Conservation (phyloP, 1,284 basidiomycete genomes). For the Athelia psychrophila region DNA sequence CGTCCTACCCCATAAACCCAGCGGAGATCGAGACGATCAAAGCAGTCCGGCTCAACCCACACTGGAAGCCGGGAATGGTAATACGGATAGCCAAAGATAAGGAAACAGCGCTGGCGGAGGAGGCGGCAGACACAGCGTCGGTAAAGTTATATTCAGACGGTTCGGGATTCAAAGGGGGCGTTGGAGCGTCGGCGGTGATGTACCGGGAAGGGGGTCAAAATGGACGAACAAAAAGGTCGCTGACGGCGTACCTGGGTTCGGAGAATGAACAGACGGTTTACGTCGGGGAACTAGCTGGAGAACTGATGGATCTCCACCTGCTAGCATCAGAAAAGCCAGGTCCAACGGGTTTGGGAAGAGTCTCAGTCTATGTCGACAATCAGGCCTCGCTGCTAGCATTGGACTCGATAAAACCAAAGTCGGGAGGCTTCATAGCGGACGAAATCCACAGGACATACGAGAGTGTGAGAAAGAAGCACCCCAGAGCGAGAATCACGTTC, state of each 20-base stretch:
- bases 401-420: background rate
- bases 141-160: conserved; percentile 25
- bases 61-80: conserved; percentile 8
- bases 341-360: no score
- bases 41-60: conserved; percentile 7
- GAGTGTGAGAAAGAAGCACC: no score
- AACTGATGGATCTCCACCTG: conserved; percentile 8
- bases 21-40: conserved; percentile 14
- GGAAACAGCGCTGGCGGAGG: conserved; percentile 3
- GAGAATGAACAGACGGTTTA: conserved; percentile 14
- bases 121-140: conserved; percentile 2
- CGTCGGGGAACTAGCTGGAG: conserved; percentile 15
- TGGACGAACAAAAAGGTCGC: background rate
- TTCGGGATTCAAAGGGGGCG: conserved; percentile 12
- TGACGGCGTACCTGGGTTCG: conserved; percentile 8
- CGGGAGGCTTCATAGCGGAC: background rate
- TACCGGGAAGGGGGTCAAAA: background rate
- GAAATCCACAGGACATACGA: background rate
- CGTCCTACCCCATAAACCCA: conserved; percentile 2
- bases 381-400: background rate
- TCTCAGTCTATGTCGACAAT: background rate
- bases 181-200: conserved; percentile 23
- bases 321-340: background rate
- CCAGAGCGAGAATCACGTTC: background rate
- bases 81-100: conserved; percentile 8